Evolutionary conservation across 225 moss, liverwort and hornwort species (phyloP), one percentile per base, ranked within the genome.

Genomic region (Sphagnum tenellum): DNA sequence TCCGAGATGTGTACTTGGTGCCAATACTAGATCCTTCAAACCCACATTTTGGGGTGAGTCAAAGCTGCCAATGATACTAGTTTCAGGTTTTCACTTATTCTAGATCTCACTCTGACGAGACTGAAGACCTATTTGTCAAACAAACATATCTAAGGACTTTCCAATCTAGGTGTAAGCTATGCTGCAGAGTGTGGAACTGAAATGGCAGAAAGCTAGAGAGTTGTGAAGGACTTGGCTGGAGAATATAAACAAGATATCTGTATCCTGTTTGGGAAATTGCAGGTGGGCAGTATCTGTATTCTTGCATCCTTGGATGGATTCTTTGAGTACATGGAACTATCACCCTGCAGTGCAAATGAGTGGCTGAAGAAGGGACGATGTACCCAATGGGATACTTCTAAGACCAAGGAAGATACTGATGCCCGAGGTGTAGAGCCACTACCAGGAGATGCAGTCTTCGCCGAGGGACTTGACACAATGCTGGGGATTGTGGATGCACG

Each of bases 271-370:
- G 61, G 49, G 12, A 5, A 69, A 59, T 57, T 68, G 13, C 72
- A 87, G 87, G 87, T 79, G 60, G 87, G 84, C 62, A 84, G 87
- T 71, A 78, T 87, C 49, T 87, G 87, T 59, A 84, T 87, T 58
- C 71, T 87, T 64, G 87, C 87, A 74, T 76, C 84, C 66, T 81
- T 87, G 81, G 87, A 87, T 79, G 81, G 81, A 8, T 87, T 87
- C 71, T 87, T 87, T 73, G 87, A 87, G 71, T 81, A 76, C 71
- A 84, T 87, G 79, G 84, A 81, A 60, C 70, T 87, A 59, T 64
- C 66, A 48, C 65, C 76, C 66, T 75, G 61, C 61, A 65, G 61
- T 66, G 63, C 70, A 48, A 52, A 62, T 29, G 78, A 81, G 54
- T 72, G 74, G 76, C 78, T 72, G 47, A 74, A 71, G 57, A 76